Percentiles rank a stretch among this genome's conserved stretches.
Evolutionary conservation across 805 yeast genomes (phyloP).

Genomic region (Wickerhamiella brachini): DNA sequence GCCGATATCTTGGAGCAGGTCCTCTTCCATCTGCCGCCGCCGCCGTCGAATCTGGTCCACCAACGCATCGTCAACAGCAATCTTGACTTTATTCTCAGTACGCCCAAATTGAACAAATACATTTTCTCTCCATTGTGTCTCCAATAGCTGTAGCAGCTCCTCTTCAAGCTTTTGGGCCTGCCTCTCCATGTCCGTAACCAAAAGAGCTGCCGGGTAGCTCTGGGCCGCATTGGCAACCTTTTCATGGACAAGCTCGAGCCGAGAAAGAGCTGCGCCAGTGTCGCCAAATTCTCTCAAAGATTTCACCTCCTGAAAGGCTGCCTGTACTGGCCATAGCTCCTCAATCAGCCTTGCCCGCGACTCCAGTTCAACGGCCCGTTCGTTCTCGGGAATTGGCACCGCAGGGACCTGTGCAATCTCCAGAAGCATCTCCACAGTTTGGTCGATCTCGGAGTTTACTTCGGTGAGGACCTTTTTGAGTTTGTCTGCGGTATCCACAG

Average conservation of each 20-base stretch:
- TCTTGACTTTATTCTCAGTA: neutral
- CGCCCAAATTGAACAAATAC: neutral
- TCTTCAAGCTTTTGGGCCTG: neutral
- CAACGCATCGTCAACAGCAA: neutral
- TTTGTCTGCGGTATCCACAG: neutral
- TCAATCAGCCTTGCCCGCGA: neutral
- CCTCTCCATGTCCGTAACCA: slow-evolving; percentile 1
- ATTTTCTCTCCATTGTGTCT: neutral
- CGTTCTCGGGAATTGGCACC: neutral
- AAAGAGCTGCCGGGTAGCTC: neutral
- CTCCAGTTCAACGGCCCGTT: neutral
- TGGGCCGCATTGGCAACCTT: neutral
- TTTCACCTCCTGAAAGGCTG: slow-evolving; percentile 4
- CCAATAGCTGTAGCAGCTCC: neutral
- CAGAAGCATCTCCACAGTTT: neutral
- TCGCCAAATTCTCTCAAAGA: slow-evolving; percentile 2
- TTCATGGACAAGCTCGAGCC: neutral
- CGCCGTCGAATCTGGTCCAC: neutral
- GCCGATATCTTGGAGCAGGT: neutral
- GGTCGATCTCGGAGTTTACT: neutral
- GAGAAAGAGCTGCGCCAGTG: neutral
- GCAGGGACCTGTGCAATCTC: neutral
- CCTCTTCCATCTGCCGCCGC: neutral
- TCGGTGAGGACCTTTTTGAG: neutral
- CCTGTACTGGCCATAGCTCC: slow-evolving; percentile 5